Evolutionary conservation across 257 asterid species (phyloP).

Genomic region (Gentiana macrophylla): DNA sequence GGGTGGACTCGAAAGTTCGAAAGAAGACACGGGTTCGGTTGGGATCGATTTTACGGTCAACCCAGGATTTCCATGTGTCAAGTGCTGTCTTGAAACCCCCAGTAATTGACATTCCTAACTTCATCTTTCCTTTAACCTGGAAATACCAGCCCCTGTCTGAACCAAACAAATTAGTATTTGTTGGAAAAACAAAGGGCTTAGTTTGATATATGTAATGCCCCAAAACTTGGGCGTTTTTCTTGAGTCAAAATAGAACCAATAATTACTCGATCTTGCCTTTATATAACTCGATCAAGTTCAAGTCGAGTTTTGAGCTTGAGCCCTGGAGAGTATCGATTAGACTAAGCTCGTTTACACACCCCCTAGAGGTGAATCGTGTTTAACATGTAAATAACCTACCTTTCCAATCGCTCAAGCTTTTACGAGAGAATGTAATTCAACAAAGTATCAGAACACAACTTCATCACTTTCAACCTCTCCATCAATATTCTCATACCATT

Average conservation of each 20-base stretch:
- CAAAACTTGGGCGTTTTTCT: neutral
- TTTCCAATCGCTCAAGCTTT: too few species aligned
- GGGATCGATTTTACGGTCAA: slow-evolving; percentile 45
- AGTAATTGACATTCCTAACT: slow-evolving; percentile 71
- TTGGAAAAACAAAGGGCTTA: neutral
- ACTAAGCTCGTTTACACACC: too few species aligned
- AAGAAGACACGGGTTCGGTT: slow-evolving; percentile 64
- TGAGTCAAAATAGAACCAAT: neutral
- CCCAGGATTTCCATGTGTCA: slow-evolving; percentile 78
- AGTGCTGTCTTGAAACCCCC: slow-evolving; percentile 56
- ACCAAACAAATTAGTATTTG: slow-evolving; percentile 32
- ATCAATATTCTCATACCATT: too few species aligned
- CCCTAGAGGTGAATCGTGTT: too few species aligned
- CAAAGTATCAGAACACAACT: too few species aligned
- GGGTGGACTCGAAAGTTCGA: slow-evolving; percentile 81
- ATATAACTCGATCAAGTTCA: too few species aligned
- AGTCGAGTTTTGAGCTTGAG: too few species aligned
- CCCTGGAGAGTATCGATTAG: too few species aligned
- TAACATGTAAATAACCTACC: too few species aligned
- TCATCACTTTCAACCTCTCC: too few species aligned
- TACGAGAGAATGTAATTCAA: too few species aligned
- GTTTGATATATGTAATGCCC: neutral
- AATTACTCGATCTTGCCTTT: too few species aligned
- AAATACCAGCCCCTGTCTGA: slow-evolving; percentile 97
- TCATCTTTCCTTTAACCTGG: slow-evolving; percentile 72